Evolutionary conservation across 495 filamentous ascomycete genomes (phyloP), one percentile per base, ranked within the genome.

Genomic region (Penicillium crystallinum): DNA sequence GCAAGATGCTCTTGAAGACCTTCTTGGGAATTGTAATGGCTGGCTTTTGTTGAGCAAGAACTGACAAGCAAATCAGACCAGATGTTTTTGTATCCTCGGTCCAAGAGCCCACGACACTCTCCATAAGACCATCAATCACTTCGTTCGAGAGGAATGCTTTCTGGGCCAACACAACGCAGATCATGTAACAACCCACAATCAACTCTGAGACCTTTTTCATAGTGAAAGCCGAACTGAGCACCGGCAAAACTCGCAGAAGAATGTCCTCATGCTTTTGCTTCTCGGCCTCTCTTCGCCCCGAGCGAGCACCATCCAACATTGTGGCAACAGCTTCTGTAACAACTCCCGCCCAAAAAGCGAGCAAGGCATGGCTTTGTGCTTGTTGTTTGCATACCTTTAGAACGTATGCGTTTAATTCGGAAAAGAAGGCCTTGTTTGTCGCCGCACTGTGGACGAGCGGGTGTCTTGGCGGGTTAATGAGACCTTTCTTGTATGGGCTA

Each of bases 321-420:
- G 80, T 81, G 46, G 87, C 85, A 35, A 90, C 76, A 2, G 90
- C 82, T 69, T 97, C 90, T 0, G 88, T 88, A 63, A 83, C 81
- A 33, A 95, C 76, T 38, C 88, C 81, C 1, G 87, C 88, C 90
- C 91, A 98, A 61, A 97, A 96, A 0, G 88, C 84, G 19, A 95
- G 71, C 31, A 97, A 68, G 2, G 80, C 79, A 30, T 87, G 84
- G 56, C 89, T 87, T 18, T 91, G 82, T 19, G 88, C 81, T 18
- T 79, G 73, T n/a, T 78, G 68, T 19, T 75, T 76, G 57, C 88
- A 82, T 4, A 88, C 78, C 14, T 83, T 77, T 23, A 93, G 66
- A 2, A 89, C 83, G 66, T 95, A 87, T 37, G 78, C 73, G 54
- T 90, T 95, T 33, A 97, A 71, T 5, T 80, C 69, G 2, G 81